These are phyloP conservation scores for Mucor saturninus DNA, from an alignment of 371 early-diverging fungal species.

Conservation along the genomic window DNA sequence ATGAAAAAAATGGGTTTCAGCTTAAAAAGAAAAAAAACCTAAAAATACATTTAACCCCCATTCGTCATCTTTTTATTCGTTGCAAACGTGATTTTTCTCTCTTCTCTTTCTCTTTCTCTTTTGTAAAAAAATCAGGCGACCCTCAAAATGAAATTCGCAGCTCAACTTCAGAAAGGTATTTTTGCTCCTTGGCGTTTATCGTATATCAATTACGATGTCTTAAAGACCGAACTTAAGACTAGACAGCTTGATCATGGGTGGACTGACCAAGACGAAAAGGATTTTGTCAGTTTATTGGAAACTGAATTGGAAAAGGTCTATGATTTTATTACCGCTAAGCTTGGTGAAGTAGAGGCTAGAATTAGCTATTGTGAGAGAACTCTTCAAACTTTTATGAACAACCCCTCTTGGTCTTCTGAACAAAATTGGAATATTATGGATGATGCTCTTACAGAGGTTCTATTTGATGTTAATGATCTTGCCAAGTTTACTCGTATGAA, in stretches of 20 bases:
- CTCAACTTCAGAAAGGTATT: slow-evolving; percentile 35
- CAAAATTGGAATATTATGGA: slow-evolving; percentile 53
- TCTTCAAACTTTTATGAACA: slow-evolving; percentile 58
- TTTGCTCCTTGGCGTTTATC: slow-evolving; percentile 50
- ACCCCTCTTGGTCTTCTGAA: slow-evolving; percentile 44
- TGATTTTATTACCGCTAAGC: slow-evolving; percentile 69
- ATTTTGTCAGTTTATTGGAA: slow-evolving; percentile 71
- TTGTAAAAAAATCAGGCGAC: background rate
- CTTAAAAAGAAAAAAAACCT: slow-evolving; percentile 2
- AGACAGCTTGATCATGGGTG: slow-evolving; percentile 49
- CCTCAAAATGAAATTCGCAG: slow-evolving; percentile 36
- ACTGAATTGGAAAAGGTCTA: slow-evolving; percentile 88
- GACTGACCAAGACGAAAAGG: slow-evolving; percentile 71
- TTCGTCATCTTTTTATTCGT: slow-evolving; percentile 1
- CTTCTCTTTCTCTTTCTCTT: background rate
- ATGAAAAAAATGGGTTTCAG: slow-evolving; percentile 9
- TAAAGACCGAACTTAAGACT: slow-evolving; percentile 40
- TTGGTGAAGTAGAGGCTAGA: slow-evolving; percentile 81
- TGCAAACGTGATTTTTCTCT: slow-evolving; percentile 1
- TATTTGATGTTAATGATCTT: slow-evolving; percentile 83
- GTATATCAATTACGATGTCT: slow-evolving; percentile 43
- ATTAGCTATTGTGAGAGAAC: slow-evolving; percentile 84
- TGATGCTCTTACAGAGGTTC: slow-evolving; percentile 50
- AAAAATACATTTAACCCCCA: slow-evolving; percentile 14
- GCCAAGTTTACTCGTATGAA: slow-evolving; percentile 92